Percentiles rank a stretch among this genome's conserved stretches.
Evolutionary conservation across 345 rosid genomes (phyloP).

Genomic region (Acer negundo): DNA sequence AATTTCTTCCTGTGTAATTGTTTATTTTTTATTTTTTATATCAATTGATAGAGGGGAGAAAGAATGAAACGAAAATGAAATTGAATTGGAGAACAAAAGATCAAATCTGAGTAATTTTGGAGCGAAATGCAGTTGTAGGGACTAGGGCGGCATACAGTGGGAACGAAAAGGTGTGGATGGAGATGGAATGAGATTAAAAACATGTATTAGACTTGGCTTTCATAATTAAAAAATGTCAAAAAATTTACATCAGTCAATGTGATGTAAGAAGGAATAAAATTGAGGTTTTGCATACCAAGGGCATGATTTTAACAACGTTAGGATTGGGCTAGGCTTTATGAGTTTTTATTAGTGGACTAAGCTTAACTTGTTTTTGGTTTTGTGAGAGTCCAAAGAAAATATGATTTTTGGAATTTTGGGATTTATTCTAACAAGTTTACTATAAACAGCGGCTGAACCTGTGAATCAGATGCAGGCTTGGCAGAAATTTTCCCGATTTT

Average conservation of each 20-base stretch:
- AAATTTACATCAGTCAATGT: background rate
- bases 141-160: background rate
- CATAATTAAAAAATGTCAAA: background rate
- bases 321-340: conserved; percentile 2
- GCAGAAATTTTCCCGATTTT: background rate
- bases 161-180: background rate
- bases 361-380: background rate
- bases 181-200: background rate
- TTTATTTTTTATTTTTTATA: background rate
- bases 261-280: background rate
- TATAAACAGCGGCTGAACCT: background rate
- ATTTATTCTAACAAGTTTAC: background rate
- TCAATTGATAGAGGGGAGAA: background rate
- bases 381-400: background rate
- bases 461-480: background rate
- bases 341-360: background rate
- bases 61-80: background rate
- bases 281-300: background rate
- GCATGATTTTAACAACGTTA: background rate
- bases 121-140: background rate
- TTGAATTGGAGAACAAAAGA: background rate
- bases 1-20: too few relatives aligned
- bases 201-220: background rate
- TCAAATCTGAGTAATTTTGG: background rate
- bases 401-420: background rate